Percentiles rank a stretch among this genome's conserved stretches.
Evolutionary conservation across 2,329 filamentous ascomycete genomes (phyloP).

Genomic region (Tolypocladium amazonense): DNA sequence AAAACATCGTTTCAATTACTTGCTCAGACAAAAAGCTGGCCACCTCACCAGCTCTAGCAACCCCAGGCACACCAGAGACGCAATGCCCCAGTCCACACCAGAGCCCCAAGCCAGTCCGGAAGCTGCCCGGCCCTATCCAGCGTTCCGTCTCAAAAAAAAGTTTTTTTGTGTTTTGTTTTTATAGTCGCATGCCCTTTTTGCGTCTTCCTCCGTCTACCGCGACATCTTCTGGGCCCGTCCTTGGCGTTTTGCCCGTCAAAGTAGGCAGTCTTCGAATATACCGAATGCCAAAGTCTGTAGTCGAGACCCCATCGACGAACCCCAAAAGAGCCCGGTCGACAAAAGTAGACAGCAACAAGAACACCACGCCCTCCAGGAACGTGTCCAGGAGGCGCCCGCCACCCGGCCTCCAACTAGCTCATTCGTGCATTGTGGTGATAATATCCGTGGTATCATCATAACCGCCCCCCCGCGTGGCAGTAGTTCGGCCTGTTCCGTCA

Average conservation of each 20-base stretch:
- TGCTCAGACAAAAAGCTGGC: slow-evolving; percentile 2
- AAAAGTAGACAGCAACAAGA: background rate
- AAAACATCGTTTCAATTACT: slow-evolving; percentile 2
- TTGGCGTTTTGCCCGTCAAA: background rate
- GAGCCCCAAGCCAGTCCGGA: slow-evolving; percentile 6
- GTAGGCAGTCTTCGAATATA: background rate
- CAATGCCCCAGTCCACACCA: background rate
- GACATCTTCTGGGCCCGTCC: background rate
- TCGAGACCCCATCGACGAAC: background rate
- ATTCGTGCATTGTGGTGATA: slow-evolving; percentile 19
- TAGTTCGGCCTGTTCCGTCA: slow-evolving; percentile 13
- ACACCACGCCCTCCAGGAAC: background rate
- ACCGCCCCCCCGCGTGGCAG: slow-evolving; percentile 10
- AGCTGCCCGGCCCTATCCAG: slow-evolving; percentile 3
- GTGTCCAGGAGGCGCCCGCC: background rate
- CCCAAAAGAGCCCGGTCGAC: background rate
- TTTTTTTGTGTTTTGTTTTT: slow-evolving; percentile 2
- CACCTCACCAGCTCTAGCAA: slow-evolving; percentile 2
- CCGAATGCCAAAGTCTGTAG: background rate
- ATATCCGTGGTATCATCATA: slow-evolving; percentile 26
- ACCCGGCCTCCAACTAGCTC: background rate
- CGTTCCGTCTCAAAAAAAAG: slow-evolving; percentile 13
- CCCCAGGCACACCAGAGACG: background rate
- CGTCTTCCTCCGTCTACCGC: slow-evolving; percentile 3
- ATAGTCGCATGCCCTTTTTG: slow-evolving; percentile 14